Conservation (phyloP, 2,329 filamentous ascomycete genomes). For the Exophiala phaeomuriformis region DNA sequence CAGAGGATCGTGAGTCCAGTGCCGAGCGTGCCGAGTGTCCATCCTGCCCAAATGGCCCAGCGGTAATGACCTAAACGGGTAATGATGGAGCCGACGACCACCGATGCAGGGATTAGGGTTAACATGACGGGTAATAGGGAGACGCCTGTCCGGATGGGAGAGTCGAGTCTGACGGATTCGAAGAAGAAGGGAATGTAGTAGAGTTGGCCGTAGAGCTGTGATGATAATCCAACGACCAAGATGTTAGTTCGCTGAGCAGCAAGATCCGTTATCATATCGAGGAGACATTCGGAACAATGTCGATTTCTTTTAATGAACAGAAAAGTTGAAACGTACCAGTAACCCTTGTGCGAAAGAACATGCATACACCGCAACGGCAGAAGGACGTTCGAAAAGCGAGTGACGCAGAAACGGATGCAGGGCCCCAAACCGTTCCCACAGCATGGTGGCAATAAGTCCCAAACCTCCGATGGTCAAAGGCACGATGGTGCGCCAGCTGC, state of each 20-base stretch:
- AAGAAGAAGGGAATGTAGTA: conserved; percentile 41
- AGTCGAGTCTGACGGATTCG: conserved; percentile 32
- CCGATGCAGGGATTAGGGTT: conserved; percentile 28
- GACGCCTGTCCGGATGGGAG: conserved; percentile 34
- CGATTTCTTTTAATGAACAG: no score
- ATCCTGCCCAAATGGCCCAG: conserved; percentile 41
- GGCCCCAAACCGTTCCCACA: conserved; percentile 34
- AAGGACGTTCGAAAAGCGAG: conserved; percentile 34
- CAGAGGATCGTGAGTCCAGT: conserved; percentile 37
- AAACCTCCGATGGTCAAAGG: conserved; percentile 34
- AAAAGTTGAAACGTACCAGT: conserved; percentile 32
- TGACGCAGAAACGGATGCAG: conserved; percentile 34
- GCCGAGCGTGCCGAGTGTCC: conserved; percentile 34
- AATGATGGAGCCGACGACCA: conserved; percentile 31
- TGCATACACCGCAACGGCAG: conserved; percentile 36
- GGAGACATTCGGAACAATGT: no score
- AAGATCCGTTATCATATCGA: no score
- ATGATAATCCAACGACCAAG: neutral
- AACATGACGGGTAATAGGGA: conserved; percentile 35
- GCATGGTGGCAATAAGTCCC: conserved; percentile 30
- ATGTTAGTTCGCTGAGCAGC: neutral
- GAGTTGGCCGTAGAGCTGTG: conserved; percentile 37
- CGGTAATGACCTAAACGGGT: conserved; percentile 32
- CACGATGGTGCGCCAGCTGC: conserved; percentile 34
- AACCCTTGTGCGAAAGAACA: conserved; percentile 39